Evolutionary conservation across 1,284 basidiomycete species (phyloP).

Genomic region (Heterobasidion irregulare): DNA sequence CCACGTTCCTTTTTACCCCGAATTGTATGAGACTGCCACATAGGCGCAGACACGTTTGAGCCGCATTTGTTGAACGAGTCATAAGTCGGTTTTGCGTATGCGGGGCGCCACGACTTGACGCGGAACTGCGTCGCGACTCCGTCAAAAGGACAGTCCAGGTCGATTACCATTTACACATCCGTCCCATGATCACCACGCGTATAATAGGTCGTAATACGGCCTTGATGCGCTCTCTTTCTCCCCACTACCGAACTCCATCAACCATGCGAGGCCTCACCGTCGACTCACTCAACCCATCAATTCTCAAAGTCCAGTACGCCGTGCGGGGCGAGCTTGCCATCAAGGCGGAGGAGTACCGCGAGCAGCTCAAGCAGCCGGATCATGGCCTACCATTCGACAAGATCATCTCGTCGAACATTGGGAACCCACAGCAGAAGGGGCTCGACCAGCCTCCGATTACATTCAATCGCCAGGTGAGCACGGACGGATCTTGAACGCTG

Average conservation of each 20-base stretch:
- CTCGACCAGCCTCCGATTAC: conserved; percentile 92
- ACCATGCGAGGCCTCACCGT: conserved; percentile 52
- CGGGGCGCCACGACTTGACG: background rate
- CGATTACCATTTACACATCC: background rate
- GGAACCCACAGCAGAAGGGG: conserved; percentile 95
- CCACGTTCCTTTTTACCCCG: background rate
- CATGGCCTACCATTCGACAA: conserved; percentile 77
- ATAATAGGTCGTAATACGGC: background rate
- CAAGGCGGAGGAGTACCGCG: conserved; percentile 81
- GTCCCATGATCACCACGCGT: background rate
- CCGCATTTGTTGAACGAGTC: background rate
- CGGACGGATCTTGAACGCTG: background rate
- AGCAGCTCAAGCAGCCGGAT: conserved; percentile 49
- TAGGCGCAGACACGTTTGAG: background rate
- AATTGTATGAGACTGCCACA: no score
- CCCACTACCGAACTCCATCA: background rate
- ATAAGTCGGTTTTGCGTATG: background rate
- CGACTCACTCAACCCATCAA: conserved; percentile 73
- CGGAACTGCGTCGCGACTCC: background rate
- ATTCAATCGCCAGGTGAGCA: conserved; percentile 80
- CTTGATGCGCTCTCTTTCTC: background rate
- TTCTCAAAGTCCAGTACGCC: conserved; percentile 90
- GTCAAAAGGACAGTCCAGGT: no score
- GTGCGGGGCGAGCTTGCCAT: conserved; percentile 96
- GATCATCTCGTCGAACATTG: conserved; percentile 94